Conservation (phyloP, 225 moss, liverwort and hornwort genomes). For the Antitrichia curtipendula region DNA sequence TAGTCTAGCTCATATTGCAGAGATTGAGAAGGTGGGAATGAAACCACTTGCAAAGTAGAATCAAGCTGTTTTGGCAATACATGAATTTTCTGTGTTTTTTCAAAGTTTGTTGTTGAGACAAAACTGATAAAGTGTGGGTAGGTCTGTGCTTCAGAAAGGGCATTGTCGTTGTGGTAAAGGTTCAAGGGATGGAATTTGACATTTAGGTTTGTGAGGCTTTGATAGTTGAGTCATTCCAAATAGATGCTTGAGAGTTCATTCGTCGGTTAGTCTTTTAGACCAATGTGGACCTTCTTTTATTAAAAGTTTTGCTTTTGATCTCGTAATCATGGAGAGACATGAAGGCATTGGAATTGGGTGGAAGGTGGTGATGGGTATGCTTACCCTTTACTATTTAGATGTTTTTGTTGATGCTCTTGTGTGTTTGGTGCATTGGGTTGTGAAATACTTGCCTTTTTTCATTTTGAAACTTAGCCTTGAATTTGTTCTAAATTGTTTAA, state of each 20-base stretch:
- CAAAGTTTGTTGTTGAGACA: not conserved
- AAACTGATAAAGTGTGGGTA: not conserved
- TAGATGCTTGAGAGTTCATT: no score
- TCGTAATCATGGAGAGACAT: fast-evolving
- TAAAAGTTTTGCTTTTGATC: not conserved
- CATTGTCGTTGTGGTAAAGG: not conserved
- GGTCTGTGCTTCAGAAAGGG: fast-evolving
- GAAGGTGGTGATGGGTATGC: not conserved
- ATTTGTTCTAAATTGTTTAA: not conserved
- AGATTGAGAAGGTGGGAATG: not conserved
- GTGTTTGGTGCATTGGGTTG: not conserved
- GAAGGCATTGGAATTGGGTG: not conserved
- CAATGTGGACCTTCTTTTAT: fast-evolving
- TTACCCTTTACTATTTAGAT: not conserved
- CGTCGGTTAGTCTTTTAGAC: fast-evolving
- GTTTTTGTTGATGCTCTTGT: not conserved
- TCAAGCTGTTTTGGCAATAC: not conserved
- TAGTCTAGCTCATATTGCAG: not conserved
- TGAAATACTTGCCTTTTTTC: not conserved
- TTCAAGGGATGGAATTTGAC: not conserved
- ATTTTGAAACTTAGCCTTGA: not conserved
- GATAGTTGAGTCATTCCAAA: fast-evolving
- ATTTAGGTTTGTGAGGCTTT: fast-evolving
- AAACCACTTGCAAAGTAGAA: no score
- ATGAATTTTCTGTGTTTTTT: not conserved